Evolutionary conservation across 768 basidiomycete species (phyloP).

Genomic region (Kwoniella heveanensis): DNA sequence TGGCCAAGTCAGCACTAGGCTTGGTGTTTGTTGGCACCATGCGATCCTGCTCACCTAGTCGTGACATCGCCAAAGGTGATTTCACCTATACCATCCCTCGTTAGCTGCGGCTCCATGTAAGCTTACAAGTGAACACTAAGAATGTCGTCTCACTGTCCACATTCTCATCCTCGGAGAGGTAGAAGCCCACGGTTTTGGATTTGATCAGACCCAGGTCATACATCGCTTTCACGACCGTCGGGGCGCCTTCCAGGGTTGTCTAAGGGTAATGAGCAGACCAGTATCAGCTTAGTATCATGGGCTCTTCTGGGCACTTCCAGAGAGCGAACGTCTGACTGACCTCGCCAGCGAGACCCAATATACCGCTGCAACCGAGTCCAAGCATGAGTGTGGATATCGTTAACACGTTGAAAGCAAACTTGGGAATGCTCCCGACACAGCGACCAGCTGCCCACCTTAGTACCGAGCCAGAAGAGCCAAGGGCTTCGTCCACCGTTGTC

Average conservation of each 20-base stretch:
- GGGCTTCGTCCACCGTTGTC: slow-evolving; percentile 6
- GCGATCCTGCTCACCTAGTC: too few relatives aligned
- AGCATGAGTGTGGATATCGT: too few relatives aligned
- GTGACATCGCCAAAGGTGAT: slow-evolving; percentile 18
- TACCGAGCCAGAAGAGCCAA: slow-evolving; percentile 4
- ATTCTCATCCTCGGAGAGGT: slow-evolving; percentile 8
- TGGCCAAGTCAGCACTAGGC: not conserved
- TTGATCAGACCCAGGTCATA: slow-evolving; percentile 12
- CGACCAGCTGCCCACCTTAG: slow-evolving; percentile 20
- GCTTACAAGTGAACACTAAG: too few relatives aligned
- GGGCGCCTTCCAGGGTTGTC: not conserved
- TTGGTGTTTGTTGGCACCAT: too few relatives aligned
- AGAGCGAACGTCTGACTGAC: not conserved
- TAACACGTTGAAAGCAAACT: too few relatives aligned
- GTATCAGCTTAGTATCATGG: not conserved
- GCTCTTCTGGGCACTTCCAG: too few relatives aligned
- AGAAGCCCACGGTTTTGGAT: slow-evolving; percentile 11
- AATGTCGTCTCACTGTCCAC: slow-evolving; percentile 7
- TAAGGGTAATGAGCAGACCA: not conserved
- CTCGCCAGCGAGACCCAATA: slow-evolving; percentile 17
- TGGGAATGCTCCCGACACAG: too few relatives aligned
- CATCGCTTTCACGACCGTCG: slow-evolving; percentile 16
- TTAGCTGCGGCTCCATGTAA: not conserved
- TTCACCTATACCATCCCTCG: not conserved
- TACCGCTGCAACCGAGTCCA: slow-evolving; percentile 9